phyloP scores from a whole-genome alignment of 495 filamentous ascomycete genomes.

The Neurospora sp. region DNA sequence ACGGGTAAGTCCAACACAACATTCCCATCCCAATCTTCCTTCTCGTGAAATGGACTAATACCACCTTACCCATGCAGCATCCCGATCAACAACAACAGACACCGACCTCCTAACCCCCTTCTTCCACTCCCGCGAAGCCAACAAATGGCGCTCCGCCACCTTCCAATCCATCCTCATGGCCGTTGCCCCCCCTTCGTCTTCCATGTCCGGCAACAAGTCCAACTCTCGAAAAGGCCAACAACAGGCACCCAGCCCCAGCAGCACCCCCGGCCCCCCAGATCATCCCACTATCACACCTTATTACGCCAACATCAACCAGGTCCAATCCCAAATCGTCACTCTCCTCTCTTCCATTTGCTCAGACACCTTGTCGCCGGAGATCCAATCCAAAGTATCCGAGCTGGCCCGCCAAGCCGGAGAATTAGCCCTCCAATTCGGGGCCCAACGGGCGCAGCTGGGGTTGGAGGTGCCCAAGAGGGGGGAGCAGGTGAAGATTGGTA shows the following conservation, averaged over 20 bases:
- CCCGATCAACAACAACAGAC: not conserved
- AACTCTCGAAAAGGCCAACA: not conserved
- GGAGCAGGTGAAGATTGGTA: slow-evolving; percentile 11
- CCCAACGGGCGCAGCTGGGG: slow-evolving; percentile 9
- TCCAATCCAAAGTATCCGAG: slow-evolving; percentile 6
- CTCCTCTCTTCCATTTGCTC: slow-evolving; percentile 3
- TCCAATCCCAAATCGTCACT: slow-evolving; percentile 1
- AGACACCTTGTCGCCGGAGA: slow-evolving; percentile 1
- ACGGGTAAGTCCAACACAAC: not conserved
- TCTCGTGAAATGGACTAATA: not conserved
- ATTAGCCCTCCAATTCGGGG: slow-evolving; percentile 18
- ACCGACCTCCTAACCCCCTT: not conserved
- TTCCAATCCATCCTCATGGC: slow-evolving; percentile 16
- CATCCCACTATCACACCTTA: not conserved
- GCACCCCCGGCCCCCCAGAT: not conserved
- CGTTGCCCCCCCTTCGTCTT: not conserved
- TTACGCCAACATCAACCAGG: slow-evolving; percentile 1
- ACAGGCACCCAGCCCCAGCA: not conserved
- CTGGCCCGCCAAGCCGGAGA: slow-evolving; percentile 10
- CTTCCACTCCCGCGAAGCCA: slow-evolving; percentile 14
- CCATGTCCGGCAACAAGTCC: not conserved
- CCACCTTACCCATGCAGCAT: not conserved
- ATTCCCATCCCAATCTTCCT: not conserved
- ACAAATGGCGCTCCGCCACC: slow-evolving; percentile 21
- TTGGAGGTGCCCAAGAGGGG: slow-evolving; percentile 7